Evolutionary conservation across 768 basidiomycete species (phyloP), one percentile per base, ranked within the genome.

Genomic region (Suillus luteus): DNA sequence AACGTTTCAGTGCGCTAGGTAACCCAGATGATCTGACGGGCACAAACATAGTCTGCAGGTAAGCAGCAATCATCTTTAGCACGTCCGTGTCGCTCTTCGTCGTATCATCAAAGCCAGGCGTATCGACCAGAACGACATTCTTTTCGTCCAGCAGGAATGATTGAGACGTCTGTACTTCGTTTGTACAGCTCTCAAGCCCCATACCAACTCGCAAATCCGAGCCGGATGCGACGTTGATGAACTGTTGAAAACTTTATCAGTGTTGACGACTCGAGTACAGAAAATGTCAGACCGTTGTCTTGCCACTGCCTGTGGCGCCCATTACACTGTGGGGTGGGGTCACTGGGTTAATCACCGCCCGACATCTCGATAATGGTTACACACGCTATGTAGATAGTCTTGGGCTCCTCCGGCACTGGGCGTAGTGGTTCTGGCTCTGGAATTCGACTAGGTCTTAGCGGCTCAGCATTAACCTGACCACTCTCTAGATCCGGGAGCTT

Each of bases 51-150:
- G 72, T 65, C 65, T 73, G 71, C 3, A 75, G 64, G 68, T 76
- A 76, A 19, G 54, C 80, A 63, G 84, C 81, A 33, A 85, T 85
- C 78, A 83, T 79, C 51, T 76, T 79, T 44, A 86, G 66, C 35
- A 86, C 78, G 41, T 83, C 83, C 1, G 80, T 79, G 65, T 86
- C 85, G 41, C 80, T 83, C 64, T 77, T 70, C 35, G 60, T 68
- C 4, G 85, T 83, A 64, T 87, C 85, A 69, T 87, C 86, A 67
- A 87, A 88, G 1, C 86, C 86, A 8, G 86, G 86, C 0, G 86
- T 88, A 65, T 88, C 87, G 60, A 88, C 79, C 35, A 88, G 72
- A 14, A 77, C 75, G 40, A 87, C 76, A n/a, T 65, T 71, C 10
- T 75, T 74, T 7, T 78, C 79, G 59, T 68, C 68, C 15, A 75